Base-by-base conservation (phyloP, 75 land plant species). In the Azolla pinnata region DNA sequence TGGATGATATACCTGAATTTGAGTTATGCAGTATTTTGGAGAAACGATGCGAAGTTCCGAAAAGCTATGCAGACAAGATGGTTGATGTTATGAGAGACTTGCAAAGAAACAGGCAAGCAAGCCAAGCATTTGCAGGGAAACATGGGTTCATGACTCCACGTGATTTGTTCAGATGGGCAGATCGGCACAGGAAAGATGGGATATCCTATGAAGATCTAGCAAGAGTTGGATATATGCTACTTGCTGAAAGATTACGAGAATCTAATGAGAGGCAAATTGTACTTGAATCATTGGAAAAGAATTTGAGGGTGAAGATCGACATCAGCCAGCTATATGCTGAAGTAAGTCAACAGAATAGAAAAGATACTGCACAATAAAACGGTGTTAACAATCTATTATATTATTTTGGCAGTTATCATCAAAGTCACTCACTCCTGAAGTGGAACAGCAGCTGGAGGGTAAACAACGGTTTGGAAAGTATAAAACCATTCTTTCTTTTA, bases 61-160 rank as follows among this genome's bases (percentile, higher is more conserved):
- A 34, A 62, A 82, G 82, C 60, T 81, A 85, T 85, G 89, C 97
- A 32, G 50, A 12, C n/a, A 93, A 83, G 71, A 95, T 95, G 99
- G 85, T 95, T 54, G 92, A 78, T 46, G 81, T 95, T 30, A 86
- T 95, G 99, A 86, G 84, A 59, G 91, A 95, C 38, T 65, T 95
- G 59, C 97, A 90, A 48, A 51, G 89, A 62, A 81, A 80, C 16
- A 71, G 99, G 55, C 90, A 90, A 67, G 71, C 71, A 29, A 90
- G 88, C 76, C 92, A 83, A 63, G 88, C 81, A 1, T 95, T 95
- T 86, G 97, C 97, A 64, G 97, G 99, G 50, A 95, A 95, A 54
- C 99, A 90, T 74, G 99, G 99, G 0, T 95, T 83, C 52, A 95
- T 95, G 16, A 95, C 97, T 26, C 85, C 97, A 21, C 80, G 99